Evolutionary conservation across 345 rosid genomes (phyloP).

Genomic region (Ceriops tagal): DNA sequence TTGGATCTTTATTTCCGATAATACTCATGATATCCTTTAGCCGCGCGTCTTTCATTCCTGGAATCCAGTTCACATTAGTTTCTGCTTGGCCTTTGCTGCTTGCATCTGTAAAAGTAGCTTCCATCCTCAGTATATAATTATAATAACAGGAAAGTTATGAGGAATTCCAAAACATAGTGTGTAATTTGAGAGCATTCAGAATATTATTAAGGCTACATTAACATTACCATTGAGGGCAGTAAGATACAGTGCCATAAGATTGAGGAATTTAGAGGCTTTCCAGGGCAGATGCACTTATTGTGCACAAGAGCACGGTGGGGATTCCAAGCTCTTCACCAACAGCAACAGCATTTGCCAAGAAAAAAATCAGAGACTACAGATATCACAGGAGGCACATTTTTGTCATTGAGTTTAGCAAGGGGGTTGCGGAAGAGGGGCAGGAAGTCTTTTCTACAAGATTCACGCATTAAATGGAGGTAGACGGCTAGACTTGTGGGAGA

Average conservation of each 20-base stretch:
- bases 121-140: too few relatives aligned
- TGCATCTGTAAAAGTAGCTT: slow-evolving; percentile 24
- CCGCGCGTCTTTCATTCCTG: slow-evolving; percentile 30
- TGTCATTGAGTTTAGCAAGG: slow-evolving; percentile 24
- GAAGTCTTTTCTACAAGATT: slow-evolving; percentile 1
- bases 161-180: too few relatives aligned
- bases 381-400: slow-evolving; percentile 25
- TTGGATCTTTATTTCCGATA: too few relatives aligned
- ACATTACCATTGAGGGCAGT: not conserved
- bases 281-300: not conserved
- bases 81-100: slow-evolving; percentile 30
- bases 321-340: slow-evolving; percentile 34
- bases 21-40: slow-evolving; percentile 34
- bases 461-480: not conserved
- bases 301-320: slow-evolving; percentile 26
- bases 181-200: too few relatives aligned
- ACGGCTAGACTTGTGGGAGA: not conserved
- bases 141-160: not conserved
- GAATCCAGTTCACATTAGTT: slow-evolving; percentile 39
- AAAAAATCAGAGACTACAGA: slow-evolving; percentile 41
- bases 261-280: not conserved
- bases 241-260: too few relatives aligned
- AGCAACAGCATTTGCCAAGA: slow-evolving; percentile 40
- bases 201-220: too few relatives aligned
- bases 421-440: slow-evolving; percentile 28